These are phyloP conservation scores for Apostasia shenzhenica DNA, from an alignment of 106 monocot species.

Conservation along the genomic window DNA sequence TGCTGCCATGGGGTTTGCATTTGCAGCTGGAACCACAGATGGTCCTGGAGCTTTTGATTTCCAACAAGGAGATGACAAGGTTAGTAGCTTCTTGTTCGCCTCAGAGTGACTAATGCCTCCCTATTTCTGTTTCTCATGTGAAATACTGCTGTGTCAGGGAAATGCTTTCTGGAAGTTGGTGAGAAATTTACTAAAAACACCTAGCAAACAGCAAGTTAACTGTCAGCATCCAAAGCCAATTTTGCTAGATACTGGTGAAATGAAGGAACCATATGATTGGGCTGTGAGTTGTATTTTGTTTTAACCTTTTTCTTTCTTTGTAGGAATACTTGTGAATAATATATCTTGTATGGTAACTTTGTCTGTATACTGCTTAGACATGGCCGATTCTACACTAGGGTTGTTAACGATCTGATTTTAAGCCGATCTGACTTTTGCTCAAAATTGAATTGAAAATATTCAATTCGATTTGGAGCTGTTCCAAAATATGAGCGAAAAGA, in stretches of 20 bases:
- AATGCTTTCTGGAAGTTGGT: conserved; percentile 91
- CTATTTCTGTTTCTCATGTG: conserved; percentile 3
- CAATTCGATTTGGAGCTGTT: no score
- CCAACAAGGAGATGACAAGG: conserved; percentile 85
- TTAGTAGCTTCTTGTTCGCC: conserved; percentile 9
- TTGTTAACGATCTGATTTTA: no score
- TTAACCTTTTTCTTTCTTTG: not conserved
- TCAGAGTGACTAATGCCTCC: not conserved
- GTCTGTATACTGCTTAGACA: not conserved
- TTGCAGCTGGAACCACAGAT: conserved; percentile 98
- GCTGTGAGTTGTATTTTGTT: conserved; percentile 47
- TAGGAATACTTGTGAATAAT: not conserved
- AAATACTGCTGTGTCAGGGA: conserved; percentile 40
- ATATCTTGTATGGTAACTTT: not conserved
- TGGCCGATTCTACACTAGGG: no score
- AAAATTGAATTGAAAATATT: no score
- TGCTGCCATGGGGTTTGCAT: conserved; percentile 90
- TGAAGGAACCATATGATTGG: conserved; percentile 88
- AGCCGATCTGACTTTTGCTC: no score
- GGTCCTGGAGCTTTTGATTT: conserved; percentile 98
- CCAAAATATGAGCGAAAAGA: no score
- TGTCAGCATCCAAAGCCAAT: conserved; percentile 91
- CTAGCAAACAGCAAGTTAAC: conserved; percentile 54
- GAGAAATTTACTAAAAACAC: conserved; percentile 64
- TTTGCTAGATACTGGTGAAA: conserved; percentile 94